Evolutionary conservation across 2,329 filamentous ascomycete genomes (phyloP).

Genomic region (Ascochyta viciae-villosae): DNA sequence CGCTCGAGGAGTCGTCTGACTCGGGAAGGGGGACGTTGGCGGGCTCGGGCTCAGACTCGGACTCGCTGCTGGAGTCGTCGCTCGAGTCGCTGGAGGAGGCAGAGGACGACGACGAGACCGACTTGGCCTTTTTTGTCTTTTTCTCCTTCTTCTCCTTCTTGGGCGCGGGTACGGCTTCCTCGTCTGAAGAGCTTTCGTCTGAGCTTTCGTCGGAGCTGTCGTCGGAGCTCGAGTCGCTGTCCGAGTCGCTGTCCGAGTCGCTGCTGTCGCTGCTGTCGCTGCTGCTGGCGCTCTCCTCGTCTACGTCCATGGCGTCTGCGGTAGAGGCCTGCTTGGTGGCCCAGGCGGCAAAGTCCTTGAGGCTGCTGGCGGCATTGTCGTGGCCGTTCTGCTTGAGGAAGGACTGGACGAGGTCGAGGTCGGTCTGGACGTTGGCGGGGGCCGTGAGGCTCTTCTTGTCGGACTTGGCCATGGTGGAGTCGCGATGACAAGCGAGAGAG

Average conservation of each 20-base stretch:
- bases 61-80: conserved; percentile 33
- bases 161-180: conserved; percentile 24
- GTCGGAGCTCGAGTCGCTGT: too few species aligned
- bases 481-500: not conserved
- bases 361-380: conserved; percentile 36
- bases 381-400: conserved; percentile 48
- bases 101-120: conserved; percentile 22
- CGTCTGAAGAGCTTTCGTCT: conserved; percentile 40
- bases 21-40: conserved; percentile 39
- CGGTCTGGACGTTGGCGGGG: conserved; percentile 14
- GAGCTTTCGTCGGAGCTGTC: too few species aligned
- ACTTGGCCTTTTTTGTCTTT: conserved; percentile 27
- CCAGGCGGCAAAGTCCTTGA: conserved; percentile 42
- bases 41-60: conserved; percentile 32
- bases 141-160: conserved; percentile 27
- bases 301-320: conserved; percentile 42
- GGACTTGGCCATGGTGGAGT: conserved; percentile 33
- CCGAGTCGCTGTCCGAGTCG: conserved; percentile 34
- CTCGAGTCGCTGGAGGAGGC: conserved; percentile 17
- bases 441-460: conserved; percentile 30
- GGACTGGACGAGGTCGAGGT: conserved; percentile 41
- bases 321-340: conserved; percentile 22
- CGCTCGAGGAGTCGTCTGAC: conserved; percentile 34
- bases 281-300: conserved; percentile 32
- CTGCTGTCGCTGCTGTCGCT: conserved; percentile 27